Conservation (phyloP, 1,284 basidiomycete species). For the Salmacisia buchloeana region DNA sequence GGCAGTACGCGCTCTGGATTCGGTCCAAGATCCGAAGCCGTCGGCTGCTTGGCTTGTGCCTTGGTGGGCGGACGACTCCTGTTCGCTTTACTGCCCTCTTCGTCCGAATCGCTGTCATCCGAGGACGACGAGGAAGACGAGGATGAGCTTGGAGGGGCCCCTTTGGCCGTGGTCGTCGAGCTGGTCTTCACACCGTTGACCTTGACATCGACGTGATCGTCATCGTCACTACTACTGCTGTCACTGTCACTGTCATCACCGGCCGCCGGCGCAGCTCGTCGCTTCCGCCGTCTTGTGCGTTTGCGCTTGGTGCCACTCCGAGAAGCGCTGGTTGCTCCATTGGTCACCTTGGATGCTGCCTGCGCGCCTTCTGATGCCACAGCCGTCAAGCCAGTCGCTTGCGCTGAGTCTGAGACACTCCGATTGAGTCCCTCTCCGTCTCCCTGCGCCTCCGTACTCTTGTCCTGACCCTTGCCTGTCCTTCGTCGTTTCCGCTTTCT, state of each 20-base stretch:
- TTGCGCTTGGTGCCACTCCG: neutral
- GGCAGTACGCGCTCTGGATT: neutral
- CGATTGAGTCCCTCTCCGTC: neutral
- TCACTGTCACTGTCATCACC: neutral
- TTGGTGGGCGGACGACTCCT: neutral
- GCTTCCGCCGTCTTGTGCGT: neutral
- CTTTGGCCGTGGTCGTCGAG: neutral
- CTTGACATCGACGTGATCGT: no score
- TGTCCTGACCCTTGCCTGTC: neutral
- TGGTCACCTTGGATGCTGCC: no score
- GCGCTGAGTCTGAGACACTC: neutral
- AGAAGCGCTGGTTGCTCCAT: no score
- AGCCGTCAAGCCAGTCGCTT: neutral
- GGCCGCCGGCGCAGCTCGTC: neutral
- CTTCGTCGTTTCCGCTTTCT: neutral
- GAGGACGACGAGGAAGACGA: neutral
- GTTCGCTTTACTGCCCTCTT: neutral
- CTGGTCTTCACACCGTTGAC: no score
- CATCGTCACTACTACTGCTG: constrained; percentile 1
- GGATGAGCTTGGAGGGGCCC: neutral
- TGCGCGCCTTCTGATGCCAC: no score
- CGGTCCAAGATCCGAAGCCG: neutral
- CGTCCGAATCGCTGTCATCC: neutral
- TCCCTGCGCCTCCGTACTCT: neutral
- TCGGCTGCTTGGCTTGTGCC: neutral